Evolutionary conservation across 441 rosid species (phyloP), one percentile per base, ranked within the genome.

Genomic region (Arabidopsis lyrata): DNA sequence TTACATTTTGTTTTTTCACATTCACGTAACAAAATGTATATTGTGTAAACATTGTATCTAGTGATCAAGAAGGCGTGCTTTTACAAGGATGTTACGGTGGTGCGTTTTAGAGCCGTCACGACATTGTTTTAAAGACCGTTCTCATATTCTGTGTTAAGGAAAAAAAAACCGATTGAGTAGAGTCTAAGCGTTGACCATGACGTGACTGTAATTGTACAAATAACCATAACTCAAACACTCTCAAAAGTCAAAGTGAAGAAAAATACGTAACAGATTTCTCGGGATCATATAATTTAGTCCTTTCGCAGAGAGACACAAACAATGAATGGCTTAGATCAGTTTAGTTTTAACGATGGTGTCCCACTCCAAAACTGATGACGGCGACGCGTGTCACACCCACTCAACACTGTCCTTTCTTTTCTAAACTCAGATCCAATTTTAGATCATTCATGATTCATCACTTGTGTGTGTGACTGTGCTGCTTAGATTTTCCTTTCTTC

Each of bases 61-160:
- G 27, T 38, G 71, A 29, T 29, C 31, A 69, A 56, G 62, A 70
- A 70, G 66, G 63, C 75, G 80, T 70, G 76, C 27, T 24, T 54
- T 68, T 68, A 34, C 35, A 47, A 48, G 56, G 13, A 34, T 36
- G 65, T 68, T 68, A 56, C 75, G 79, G 79, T 63, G 60, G 70
- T 76, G 71, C 72, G 54, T 76, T 70, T 64, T 31, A 64, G 76
- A 76, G 72, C 56, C 80, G 76, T 76, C 66, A 76, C 80, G 80
- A 57, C 67, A 76, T 4, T 72, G 72, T 70, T 70, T 63, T 5
- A n/a, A 35, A 55, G 61, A 70, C 39, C 80, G 61, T 29, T 50
- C 74, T 39, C 62, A 60, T 75, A 52, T 53, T 75, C 50, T 47
- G 18, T 8, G 18, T 15, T 27, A 39, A 29, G 55, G 39, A 34